Evolutionary conservation across 345 rosid genomes (phyloP).

Genomic region (Corchorus capsularis): DNA sequence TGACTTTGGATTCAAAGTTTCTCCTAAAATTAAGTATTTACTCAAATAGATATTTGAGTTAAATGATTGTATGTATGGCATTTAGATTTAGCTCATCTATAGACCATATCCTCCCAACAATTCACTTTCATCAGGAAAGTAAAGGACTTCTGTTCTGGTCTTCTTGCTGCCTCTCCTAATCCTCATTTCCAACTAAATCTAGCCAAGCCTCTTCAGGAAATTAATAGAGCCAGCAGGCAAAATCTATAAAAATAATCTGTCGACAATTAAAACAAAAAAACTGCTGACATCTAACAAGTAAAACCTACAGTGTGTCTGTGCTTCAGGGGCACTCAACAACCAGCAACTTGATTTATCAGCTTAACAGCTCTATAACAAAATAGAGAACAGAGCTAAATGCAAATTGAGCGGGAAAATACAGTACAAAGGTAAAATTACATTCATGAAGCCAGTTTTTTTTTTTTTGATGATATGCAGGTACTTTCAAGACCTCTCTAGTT

Average conservation of each 20-base stretch:
- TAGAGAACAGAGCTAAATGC: not conserved
- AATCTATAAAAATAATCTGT: no score
- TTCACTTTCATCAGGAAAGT: not conserved
- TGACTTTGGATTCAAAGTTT: not conserved
- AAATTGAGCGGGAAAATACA: no score
- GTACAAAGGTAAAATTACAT: not conserved
- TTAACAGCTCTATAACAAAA: not conserved
- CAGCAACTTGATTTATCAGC: not conserved
- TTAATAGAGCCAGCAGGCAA: not conserved
- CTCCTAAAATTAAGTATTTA: not conserved
- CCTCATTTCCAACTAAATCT: not conserved
- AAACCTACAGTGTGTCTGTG: not conserved
- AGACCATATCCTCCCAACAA: not conserved
- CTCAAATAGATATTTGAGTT: not conserved
- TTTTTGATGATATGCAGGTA: not conserved
- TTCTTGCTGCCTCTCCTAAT: not conserved
- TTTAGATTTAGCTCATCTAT: not conserved
- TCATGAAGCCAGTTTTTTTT: not conserved
- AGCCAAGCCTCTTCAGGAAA: not conserved
- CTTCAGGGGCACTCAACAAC: not conserved
- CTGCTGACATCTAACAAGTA: not conserved
- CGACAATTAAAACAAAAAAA: not conserved
- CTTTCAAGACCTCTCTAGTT: not conserved
- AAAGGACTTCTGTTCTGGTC: not conserved
- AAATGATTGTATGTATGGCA: not conserved